phyloP scores from a whole-genome alignment of 768 basidiomycete species.

The Podaxis carcinomalis region DNA sequence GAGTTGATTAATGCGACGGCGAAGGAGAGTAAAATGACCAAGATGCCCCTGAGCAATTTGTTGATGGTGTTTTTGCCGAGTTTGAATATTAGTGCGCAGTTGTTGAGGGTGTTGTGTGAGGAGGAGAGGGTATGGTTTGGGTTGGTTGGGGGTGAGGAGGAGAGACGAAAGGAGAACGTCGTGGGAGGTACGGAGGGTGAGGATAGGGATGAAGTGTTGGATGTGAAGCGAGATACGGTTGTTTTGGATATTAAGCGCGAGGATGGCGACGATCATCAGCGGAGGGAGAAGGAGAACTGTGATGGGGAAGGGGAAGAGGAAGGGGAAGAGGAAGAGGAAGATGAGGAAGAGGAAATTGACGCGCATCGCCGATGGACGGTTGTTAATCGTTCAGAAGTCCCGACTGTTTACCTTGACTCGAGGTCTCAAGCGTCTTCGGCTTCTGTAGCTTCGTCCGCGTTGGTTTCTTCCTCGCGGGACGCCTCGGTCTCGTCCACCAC shows the following conservation, averaged over 20 bases:
- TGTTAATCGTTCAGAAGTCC: conserved; percentile 22
- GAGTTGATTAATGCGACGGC: conserved; percentile 79
- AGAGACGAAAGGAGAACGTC: no score
- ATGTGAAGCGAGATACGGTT: conserved; percentile 13
- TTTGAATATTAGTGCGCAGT: conserved; percentile 70
- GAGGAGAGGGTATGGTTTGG: conserved; percentile 59
- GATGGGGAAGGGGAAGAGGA: conserved; percentile 26
- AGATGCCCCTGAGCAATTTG: conserved; percentile 91
- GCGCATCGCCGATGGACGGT: conserved; percentile 15
- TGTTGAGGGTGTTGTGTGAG: conserved; percentile 73
- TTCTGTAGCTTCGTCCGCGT: conserved; percentile 21
- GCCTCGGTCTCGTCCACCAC: conserved; percentile 10
- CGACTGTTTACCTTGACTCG: conserved; percentile 36
- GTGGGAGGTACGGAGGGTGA: neutral
- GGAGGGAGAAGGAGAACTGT: conserved; percentile 17
- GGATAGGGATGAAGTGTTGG: conserved; percentile 10
- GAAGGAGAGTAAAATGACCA: conserved; percentile 63
- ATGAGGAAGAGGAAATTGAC: conserved; percentile 11
- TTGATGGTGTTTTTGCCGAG: conserved; percentile 87
- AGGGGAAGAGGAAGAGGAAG: conserved; percentile 16
- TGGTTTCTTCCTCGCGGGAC: conserved; percentile 14
- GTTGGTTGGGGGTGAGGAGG: conserved; percentile 7
- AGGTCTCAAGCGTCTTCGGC: conserved; percentile 27
- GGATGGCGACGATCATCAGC: neutral
- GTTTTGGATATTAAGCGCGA: conserved; percentile 11